Conservation (phyloP, 257 asterid genomes). For the Handroanthus guayacan region DNA sequence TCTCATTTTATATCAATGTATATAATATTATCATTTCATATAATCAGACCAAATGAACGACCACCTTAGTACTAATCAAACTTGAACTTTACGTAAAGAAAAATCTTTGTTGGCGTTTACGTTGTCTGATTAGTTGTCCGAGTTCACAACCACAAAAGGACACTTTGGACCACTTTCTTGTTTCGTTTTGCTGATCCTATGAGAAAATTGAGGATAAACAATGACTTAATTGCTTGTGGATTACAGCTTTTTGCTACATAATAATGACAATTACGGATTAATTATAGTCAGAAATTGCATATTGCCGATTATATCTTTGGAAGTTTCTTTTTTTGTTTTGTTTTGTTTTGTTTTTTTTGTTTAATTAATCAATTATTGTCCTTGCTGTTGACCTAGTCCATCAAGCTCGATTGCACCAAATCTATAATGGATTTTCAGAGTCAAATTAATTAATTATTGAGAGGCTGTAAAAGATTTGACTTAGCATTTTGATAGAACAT, state of each 20-base stretch:
- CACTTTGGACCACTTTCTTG: slow-evolving; percentile 25
- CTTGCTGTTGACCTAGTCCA: not conserved
- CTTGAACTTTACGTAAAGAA: too few relatives aligned
- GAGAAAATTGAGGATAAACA: not conserved
- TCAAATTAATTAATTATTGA: not conserved
- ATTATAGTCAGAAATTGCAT: not conserved
- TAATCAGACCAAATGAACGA: too few relatives aligned
- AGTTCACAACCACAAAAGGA: too few relatives aligned
- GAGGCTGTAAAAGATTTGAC: not conserved
- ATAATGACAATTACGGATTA: not conserved
- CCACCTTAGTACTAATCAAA: too few relatives aligned
- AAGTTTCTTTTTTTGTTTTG: not conserved
- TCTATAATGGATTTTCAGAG: not conserved
- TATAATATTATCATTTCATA: too few relatives aligned
- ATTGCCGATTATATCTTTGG: not conserved
- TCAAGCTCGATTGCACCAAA: not conserved
- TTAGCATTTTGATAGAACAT: not conserved
- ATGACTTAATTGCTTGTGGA: not conserved
- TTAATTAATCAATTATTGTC: not conserved
- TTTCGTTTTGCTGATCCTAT: slow-evolving; percentile 22
- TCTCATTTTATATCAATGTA: too few relatives aligned
- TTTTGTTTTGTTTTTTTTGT: not conserved
- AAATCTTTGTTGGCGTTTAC: too few relatives aligned
- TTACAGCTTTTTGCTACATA: not conserved
- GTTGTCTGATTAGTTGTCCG: too few relatives aligned